Percentiles rank a stretch among this genome's conserved stretches.
These are phyloP conservation scores for Neofusicoccum parvum DNA, from an alignment of 2,329 filamentous ascomycete genomes.

Conservation along the genomic window DNA sequence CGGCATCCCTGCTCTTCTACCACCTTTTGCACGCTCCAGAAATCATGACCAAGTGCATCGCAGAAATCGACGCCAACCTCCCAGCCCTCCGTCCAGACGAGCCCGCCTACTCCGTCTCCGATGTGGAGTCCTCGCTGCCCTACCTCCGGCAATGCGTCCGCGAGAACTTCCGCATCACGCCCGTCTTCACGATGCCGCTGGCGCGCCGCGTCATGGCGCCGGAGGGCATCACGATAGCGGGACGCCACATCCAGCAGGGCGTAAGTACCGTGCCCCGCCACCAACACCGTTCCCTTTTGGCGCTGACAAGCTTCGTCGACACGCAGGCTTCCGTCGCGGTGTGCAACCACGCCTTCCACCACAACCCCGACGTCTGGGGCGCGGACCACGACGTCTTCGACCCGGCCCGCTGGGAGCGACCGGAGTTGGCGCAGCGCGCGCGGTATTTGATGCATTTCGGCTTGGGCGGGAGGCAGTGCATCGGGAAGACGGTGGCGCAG, in stretches of 20 bases:
- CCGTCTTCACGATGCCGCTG: slow-evolving; percentile 40
- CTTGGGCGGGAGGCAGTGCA: slow-evolving; percentile 34
- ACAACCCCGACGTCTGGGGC: background rate
- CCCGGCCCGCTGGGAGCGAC: slow-evolving; percentile 32
- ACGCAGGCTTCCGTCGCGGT: slow-evolving; percentile 35
- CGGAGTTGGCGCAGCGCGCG: slow-evolving; percentile 7
- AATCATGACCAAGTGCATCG: slow-evolving; percentile 26
- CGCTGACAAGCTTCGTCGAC: no score
- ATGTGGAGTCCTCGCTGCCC: slow-evolving; percentile 30
- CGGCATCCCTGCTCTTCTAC: slow-evolving; percentile 35
- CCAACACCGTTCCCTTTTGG: background rate
- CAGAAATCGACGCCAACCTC: slow-evolving; percentile 25
- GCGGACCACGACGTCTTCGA: slow-evolving; percentile 35
- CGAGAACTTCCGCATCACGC: slow-evolving; percentile 40
- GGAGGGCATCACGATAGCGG: slow-evolving; percentile 30
- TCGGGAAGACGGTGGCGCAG: slow-evolving; percentile 39
- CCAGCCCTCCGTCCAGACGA: background rate
- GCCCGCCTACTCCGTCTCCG: slow-evolving; percentile 29
- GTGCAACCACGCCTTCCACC: slow-evolving; percentile 32
- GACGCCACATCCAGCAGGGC: slow-evolving; percentile 30
- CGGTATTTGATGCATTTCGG: slow-evolving; percentile 41
- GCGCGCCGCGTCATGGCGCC: slow-evolving; percentile 31
- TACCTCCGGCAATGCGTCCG: slow-evolving; percentile 29
- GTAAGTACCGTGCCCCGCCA: slow-evolving; percentile 25
- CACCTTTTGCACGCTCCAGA: slow-evolving; percentile 36